Evolutionary conservation across 768 basidiomycete genomes (phyloP), one percentile per base, ranked within the genome.

Genomic region (Auricularia sp.): DNA sequence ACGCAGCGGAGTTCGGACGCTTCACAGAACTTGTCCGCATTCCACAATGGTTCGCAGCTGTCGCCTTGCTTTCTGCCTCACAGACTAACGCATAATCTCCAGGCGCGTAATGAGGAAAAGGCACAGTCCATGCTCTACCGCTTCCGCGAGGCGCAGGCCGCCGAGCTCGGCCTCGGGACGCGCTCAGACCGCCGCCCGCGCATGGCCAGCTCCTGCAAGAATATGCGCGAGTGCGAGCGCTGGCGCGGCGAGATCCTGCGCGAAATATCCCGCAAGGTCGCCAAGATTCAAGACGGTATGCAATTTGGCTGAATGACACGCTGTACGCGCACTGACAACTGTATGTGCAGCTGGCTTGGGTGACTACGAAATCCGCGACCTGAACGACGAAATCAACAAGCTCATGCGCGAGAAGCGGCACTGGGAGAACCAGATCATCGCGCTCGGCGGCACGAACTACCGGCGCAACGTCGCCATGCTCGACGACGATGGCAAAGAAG

Each of bases 81-180:
- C 44, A 45, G 3, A 45, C 44, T 51, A 21, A 18, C 47, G 47
- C 11, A 6, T 0, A 34, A 59, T 14, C 0, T 1, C 1, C 56
- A 93, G 94, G 94, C 95, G 67, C 89, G 95, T 75, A 98, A 98
- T 88, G 91, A 94, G 75, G 96, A 98, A 77, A 99, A 98, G 75
- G 92, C 94, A 1, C 94, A 96, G 76, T 92, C 90, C 18, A 94
- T 92, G 90, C 81, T 93, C 36, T 92, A 93, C 74, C 91, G 94
- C 65, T 98, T 99, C 77, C 89, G 96, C 64, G 94, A 98, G 77
- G 91, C 92, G 56, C 96, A 99, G 73, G 94, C 93, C 0, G 90
- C 90, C 39, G 95, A 98, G 79, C 87, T 98, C 70, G 95, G 96
- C 44, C 83, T 99, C 29, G 89, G 90, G 39, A 88, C 90, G 16